Evolutionary conservation across 2,329 filamentous ascomycete species (phyloP), one percentile per base, ranked within the genome.

Genomic region (Colletotrichum spinosum): DNA sequence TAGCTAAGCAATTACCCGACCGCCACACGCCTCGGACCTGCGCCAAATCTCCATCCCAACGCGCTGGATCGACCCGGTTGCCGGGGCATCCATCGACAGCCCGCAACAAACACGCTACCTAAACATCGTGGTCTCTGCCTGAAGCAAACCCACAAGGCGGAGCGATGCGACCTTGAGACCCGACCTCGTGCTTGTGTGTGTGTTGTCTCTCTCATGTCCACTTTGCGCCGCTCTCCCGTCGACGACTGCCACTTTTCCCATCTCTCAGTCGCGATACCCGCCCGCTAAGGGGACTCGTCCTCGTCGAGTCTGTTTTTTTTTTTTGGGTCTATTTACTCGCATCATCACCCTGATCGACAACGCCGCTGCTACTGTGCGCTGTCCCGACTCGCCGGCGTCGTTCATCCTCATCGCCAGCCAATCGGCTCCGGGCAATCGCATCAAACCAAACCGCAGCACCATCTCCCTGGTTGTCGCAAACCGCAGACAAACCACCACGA

Each of bases 401-500:
- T 17, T 37, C 33, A 55, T 57, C 33, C 11, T 38, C n/a, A 51
- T 45, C 49, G 11, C 39, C 10, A 46, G 44, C 25, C 55, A 11
- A 48, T 50, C 46, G 11, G 25, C 15, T 15, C 51, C 37, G 17
- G 17, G 15, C 52, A 50, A 48, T 55, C 51, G 38, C 41, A 62
- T 62, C 60, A 45, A 42, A 54, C 44, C 33, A 51, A 55, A 25
- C 25, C 25, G 25, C 11, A 25, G 33, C 60, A 65, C 41, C 56
- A 52, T 62, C 46, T 67, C 60, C 64, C 67, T 56, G 60, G 66
- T 67, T 46, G 44, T 17, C 17, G 38, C 48, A 38, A 33, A 48
- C 57, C 48, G 25, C 25, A 5, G 4, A 53, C 50, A 46, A 44
- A 52, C 51, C 45, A 60, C 39, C 41, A 17, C 65, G 35, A 98